Percentiles rank a stretch among this genome's conserved stretches.
These are phyloP conservation scores for Monilinia vaccinii-corymbosi DNA, from an alignment of 2,329 filamentous ascomycete genomes.

Conservation along the genomic window DNA sequence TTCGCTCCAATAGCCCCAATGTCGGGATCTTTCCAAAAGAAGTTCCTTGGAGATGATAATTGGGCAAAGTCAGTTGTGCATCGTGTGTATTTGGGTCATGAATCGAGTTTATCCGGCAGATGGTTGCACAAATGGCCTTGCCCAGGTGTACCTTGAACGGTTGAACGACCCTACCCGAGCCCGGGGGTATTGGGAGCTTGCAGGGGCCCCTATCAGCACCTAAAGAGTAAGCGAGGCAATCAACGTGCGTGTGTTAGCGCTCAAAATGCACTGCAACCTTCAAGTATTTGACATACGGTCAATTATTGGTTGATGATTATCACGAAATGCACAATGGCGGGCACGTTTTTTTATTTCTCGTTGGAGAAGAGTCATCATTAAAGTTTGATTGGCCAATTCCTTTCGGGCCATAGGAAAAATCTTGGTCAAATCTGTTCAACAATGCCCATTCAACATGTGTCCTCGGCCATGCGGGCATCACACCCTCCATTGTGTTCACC, in stretches of 20 bases:
- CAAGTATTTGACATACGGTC: background rate
- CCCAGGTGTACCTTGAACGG: background rate
- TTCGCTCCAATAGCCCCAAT: background rate
- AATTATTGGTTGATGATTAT: conserved; percentile 5
- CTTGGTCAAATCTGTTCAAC: conserved; percentile 1
- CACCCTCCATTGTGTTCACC: background rate
- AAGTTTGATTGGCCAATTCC: conserved; percentile 9
- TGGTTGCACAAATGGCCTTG: background rate
- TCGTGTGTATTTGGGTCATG: background rate
- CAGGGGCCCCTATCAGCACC: conserved; percentile 3
- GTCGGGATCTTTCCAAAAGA: background rate
- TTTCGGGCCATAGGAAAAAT: conserved; percentile 1
- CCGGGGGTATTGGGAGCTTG: background rate
- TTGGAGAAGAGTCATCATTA: background rate
- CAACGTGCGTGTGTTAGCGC: conserved; percentile 9
- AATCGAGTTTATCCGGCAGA: conserved; percentile 1
- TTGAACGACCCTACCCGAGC: background rate
- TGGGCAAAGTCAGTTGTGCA: background rate
- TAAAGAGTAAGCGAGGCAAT: conserved; percentile 6
- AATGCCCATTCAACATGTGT: background rate
- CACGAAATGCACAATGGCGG: conserved; percentile 4
- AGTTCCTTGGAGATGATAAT: background rate
- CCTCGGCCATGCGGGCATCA: conserved; percentile 1
- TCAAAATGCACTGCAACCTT: background rate
- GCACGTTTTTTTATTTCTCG: conserved; percentile 6